phyloP scores from a whole-genome alignment of 495 filamentous ascomycete species.

The Xylaria intraflava region DNA sequence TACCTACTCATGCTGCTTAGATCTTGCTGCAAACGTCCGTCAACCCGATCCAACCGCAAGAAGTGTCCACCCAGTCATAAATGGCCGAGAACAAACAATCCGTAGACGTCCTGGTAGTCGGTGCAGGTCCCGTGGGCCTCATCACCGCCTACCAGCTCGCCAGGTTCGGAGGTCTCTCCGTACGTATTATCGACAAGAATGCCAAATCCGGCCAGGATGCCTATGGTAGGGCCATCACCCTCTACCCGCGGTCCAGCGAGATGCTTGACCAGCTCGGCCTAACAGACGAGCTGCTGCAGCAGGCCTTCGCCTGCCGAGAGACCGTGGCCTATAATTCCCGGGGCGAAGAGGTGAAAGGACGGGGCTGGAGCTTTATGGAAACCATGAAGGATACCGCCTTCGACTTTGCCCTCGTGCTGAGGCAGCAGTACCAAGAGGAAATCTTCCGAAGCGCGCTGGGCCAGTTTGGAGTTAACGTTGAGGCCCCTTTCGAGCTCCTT shows the following conservation, averaged over 20 bases:
- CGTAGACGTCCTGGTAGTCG: constrained; percentile 53
- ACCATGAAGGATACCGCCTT: constrained; percentile 31
- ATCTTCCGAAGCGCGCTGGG: constrained; percentile 35
- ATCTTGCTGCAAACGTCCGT: background rate
- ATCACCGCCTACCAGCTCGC: constrained; percentile 61
- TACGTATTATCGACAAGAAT: constrained; percentile 38
- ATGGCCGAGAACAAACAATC: constrained; percentile 9
- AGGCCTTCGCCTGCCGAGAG: constrained; percentile 45
- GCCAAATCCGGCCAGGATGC: constrained; percentile 27
- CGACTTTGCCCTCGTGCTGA: constrained; percentile 33
- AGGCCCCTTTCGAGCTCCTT: constrained; percentile 29
- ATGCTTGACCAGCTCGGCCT: constrained; percentile 39
- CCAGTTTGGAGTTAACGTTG: constrained; percentile 25
- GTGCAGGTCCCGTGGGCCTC: constrained; percentile 61
- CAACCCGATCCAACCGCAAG: background rate
- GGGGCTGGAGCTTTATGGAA: constrained; percentile 30
- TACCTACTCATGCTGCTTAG: too few species aligned
- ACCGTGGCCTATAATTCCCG: constrained; percentile 38
- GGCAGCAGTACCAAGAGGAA: constrained; percentile 38
- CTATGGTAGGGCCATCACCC: constrained; percentile 37
- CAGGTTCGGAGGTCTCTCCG: constrained; percentile 43
- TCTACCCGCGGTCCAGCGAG: constrained; percentile 41
- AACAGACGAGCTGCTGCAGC: constrained; percentile 32
- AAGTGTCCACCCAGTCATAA: background rate
- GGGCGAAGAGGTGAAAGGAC: constrained; percentile 24